Base-by-base conservation (phyloP, 2,329 filamentous ascomycete genomes). In the Parastagonospora nodorum region DNA sequence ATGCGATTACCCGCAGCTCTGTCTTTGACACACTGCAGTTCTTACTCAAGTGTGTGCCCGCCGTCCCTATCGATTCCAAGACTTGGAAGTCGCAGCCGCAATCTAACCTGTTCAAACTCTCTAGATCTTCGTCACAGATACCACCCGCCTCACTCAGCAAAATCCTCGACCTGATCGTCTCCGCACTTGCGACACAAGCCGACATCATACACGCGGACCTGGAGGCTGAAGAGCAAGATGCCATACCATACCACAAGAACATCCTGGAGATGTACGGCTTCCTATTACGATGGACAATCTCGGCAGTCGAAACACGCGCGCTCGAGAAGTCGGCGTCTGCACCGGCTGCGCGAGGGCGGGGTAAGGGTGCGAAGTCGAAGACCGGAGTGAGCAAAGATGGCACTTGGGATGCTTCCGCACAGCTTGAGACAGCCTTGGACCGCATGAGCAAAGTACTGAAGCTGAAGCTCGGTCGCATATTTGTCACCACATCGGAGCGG, bases 391-490 rank as follows among this genome's bases (percentile, higher is more conserved):
- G 63, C 61, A 92, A 89, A 69, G 90, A 95, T 57, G 87, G 85
- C 43, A 83, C 77, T 47, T 97, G 93, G 92, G 94, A 99, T 75
- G 93, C 92, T 51, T 88, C 90, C 2, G 78, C 85, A 2, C 94
- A 99, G 73, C 80, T 99, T 24, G 91, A 97, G 73, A 86, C 85
- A 9, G 92, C 93, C 1, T 83, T 99, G 55, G 92, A 97, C 66
- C 87, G 88, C 28, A 97, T 99, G 91, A 93, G 90, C 78, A 97
- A 96, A 73, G 92, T 96, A 42, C 81, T 99, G 74, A 95, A 92
- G 74, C 78, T 97, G 69, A 97, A 96, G 77, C 81, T 99, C 42
- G 85, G 88, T 62, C 92, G 90, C 69, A 93, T 99, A 54, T 99
- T 99, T 69, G 76, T 97, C 55, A 99, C 94, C 0, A 99, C 94